Conservation (phyloP, 1,284 basidiomycete genomes). For the Moniliophthora roreri region DNA sequence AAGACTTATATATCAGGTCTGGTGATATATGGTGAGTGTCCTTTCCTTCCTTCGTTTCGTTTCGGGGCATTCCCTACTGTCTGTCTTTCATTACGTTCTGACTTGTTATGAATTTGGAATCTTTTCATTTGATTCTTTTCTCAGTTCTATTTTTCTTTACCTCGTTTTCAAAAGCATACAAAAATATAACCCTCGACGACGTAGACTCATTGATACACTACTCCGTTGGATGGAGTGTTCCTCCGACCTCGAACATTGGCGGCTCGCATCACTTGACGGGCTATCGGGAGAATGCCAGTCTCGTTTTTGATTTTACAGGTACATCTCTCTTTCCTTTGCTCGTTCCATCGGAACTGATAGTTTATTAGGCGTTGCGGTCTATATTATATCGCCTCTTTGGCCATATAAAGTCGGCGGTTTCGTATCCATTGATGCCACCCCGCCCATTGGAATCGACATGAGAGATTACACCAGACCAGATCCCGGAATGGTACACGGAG, state of each 20-base stretch:
- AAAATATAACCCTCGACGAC: slow-evolving; percentile 9
- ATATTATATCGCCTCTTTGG: slow-evolving; percentile 7
- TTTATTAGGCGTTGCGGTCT: slow-evolving; percentile 2
- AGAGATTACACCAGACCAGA: not conserved
- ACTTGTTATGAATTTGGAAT: not conserved
- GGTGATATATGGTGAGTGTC: no score
- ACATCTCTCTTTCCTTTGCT: not conserved
- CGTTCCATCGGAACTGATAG: no score
- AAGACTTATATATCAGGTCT: no score
- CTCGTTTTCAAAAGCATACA: not conserved
- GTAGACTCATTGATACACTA: slow-evolving; percentile 4
- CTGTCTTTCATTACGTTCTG: not conserved
- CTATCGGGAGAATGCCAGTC: not conserved
- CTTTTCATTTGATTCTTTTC: not conserved
- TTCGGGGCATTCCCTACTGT: not conserved
- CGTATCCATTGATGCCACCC: slow-evolving; percentile 5
- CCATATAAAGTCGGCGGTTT: slow-evolving; percentile 8
- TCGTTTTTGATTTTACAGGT: not conserved
- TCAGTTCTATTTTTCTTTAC: not conserved
- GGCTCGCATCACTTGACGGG: slow-evolving; percentile 6
- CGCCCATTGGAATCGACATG: slow-evolving; percentile 3
- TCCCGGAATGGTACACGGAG: no score
- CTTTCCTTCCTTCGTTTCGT: not conserved
- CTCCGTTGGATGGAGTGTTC: slow-evolving; percentile 3
- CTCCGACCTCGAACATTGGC: not conserved